phyloP scores from a whole-genome alignment of 768 basidiomycete species.

The Pleurotus tuber-regium region DNA sequence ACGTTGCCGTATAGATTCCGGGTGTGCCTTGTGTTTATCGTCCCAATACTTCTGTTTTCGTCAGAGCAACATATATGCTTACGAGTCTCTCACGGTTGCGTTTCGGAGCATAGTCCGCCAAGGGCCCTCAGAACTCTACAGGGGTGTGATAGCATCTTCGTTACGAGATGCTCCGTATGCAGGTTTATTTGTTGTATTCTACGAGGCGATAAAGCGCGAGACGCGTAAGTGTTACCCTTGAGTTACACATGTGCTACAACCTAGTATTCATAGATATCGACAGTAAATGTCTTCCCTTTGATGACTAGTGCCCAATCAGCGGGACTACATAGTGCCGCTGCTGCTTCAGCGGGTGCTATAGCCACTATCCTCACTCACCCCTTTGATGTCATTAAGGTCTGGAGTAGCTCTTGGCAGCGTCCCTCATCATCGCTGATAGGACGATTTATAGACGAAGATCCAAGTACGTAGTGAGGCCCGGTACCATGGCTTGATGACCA shows the following conservation, averaged over 20 bases:
- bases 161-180: slow-evolving; percentile 95
- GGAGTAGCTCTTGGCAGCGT: neutral
- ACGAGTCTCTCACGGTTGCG: slow-evolving; percentile 59
- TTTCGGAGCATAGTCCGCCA: slow-evolving; percentile 57
- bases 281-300: slow-evolving; percentile 42
- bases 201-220: slow-evolving; percentile 82
- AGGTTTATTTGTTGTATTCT: slow-evolving; percentile 84
- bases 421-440: slow-evolving; percentile 6
- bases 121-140: slow-evolving; percentile 79
- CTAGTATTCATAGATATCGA: slow-evolving; percentile 6
- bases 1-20: slow-evolving; percentile 16
- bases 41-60: neutral
- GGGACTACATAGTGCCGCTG: slow-evolving; percentile 60
- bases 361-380: slow-evolving; percentile 88
- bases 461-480: slow-evolving; percentile 80
- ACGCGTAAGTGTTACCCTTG: slow-evolving; percentile 41
- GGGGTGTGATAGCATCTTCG: slow-evolving; percentile 84
- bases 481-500: slow-evolving; percentile 71
- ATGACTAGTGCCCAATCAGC: slow-evolving; percentile 45
- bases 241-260: slow-evolving; percentile 5
- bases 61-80: slow-evolving; percentile 78
- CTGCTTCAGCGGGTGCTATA: slow-evolving; percentile 77
- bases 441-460: slow-evolving; percentile 69
- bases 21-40: neutral
- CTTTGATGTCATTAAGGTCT: slow-evolving; percentile 91